Base-by-base conservation (phyloP, 371 early-diverging fungal species). In the Lichtheimia ornata region DNA sequence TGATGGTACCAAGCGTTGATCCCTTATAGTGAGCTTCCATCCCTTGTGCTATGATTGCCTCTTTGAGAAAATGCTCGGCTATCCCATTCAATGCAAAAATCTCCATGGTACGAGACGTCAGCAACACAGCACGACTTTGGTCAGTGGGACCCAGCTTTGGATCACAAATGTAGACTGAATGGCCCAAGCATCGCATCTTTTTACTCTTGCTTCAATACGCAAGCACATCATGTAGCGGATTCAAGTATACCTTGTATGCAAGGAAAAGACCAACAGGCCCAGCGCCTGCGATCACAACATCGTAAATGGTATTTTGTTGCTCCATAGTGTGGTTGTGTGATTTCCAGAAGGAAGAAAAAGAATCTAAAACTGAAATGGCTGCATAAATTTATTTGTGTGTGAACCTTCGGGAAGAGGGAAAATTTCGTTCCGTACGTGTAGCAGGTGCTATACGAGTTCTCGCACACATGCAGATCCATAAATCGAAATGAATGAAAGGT, bases 231-330 rank as follows among this genome's bases (percentile, higher is more conserved):
- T 14, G 42, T 35, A 13, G 25, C 2, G 9, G 9, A 1, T 7
- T 15, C 50, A n/a, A 3, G 13, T 43, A 35, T 54, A 61, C 62
- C 56, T 61, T 56, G 25, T 76, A 76, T 4, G 74, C 69, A 61
- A 76, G 67, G 27, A 69, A 79, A 0, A 72, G 64, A 25, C 80
- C 80, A 17, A 73, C 73, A 7, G 80, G 80, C 4, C 80, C 80
- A 24, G 77, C 77, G 17, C 80, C 80, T 57, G 66, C 62, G 20
- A 79, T 64, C 44, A 79, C 28, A 22, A 73, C 58, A 45, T 79
- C 80, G 11, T 35, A 35, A 35, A 11, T 35, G 11, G 35, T 35
- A 9, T 35, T 35, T 6, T 35, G 35, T 35, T 35, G 35, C 9
- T 35, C 11, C 35, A 35, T 35, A 28, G 5, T 35, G 9, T 35